Conservation (phyloP, 106 monocot species). For the Dioscorea alata region DNA sequence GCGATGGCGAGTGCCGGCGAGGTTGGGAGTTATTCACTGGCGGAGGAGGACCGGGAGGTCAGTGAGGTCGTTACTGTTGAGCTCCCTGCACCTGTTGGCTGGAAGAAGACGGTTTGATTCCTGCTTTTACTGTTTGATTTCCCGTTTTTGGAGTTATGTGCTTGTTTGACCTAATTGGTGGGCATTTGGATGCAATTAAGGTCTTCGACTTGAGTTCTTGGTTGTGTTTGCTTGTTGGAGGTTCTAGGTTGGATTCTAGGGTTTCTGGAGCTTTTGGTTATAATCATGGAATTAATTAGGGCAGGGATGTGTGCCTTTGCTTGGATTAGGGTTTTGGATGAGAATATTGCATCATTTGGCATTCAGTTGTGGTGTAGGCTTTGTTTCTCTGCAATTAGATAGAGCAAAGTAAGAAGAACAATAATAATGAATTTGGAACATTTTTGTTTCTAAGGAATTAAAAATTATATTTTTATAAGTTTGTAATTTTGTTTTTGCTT, state of each 20-base stretch:
- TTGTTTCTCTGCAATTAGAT: too few species aligned
- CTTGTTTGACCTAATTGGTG: not conserved
- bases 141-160: not conserved
- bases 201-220: not conserved
- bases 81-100: slow-evolving; percentile 15
- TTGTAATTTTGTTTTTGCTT: too few species aligned
- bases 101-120: slow-evolving; percentile 10
- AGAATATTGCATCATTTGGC: too few species aligned
- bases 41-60: not conserved
- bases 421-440: too few species aligned
- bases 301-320: not conserved
- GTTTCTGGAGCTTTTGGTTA: not conserved
- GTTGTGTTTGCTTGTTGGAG: not conserved
- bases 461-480: too few species aligned
- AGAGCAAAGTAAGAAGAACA: too few species aligned
- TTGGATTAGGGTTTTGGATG: not conserved
- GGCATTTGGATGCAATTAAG: not conserved
- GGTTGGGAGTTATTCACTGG: not conserved
- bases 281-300: not conserved
- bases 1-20: not conserved
- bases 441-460: too few species aligned
- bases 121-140: not conserved
- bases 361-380: too few species aligned
- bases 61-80: slow-evolving; percentile 12
- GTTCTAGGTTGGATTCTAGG: not conserved